These are phyloP conservation scores for Botryotinia globosa DNA, from an alignment of 2,329 filamentous ascomycete genomes.

Conservation along the genomic window DNA sequence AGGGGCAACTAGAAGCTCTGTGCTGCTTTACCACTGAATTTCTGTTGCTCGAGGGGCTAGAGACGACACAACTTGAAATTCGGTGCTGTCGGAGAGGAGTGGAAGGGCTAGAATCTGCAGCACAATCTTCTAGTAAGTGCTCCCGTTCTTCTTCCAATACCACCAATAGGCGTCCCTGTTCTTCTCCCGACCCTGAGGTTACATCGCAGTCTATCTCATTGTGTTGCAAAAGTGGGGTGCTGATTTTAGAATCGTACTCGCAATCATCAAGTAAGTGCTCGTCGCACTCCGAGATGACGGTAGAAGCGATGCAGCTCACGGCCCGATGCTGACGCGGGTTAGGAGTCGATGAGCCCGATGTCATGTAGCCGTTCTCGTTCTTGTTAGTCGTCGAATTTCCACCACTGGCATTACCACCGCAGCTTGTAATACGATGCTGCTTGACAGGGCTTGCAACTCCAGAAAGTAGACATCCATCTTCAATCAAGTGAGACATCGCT, in stretches of 20 bases:
- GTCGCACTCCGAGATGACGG: not conserved
- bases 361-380: not conserved
- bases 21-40: constrained; percentile 3
- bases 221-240: not conserved
- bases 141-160: constrained; percentile 8
- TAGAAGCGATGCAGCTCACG: not conserved
- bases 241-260: not conserved
- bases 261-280: constrained; percentile 11
- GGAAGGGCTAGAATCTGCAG: not conserved
- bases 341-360: not conserved
- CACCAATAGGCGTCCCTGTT: not conserved
- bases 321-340: not conserved
- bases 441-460: constrained; percentile 6
- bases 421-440: constrained; percentile 1
- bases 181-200: not conserved
- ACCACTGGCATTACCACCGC: not conserved
- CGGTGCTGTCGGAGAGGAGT: constrained; percentile 12
- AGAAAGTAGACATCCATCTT: constrained; percentile 16
- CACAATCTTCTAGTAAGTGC: constrained; percentile 12
- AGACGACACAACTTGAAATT: constrained; percentile 8
- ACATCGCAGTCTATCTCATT: not conserved
- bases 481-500: not conserved
- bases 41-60: not conserved
- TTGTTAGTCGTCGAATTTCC: not conserved
- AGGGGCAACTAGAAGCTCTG: constrained; percentile 15